Evolutionary conservation across 2,329 filamentous ascomycete species (phyloP).

Genomic region (Botryotinia narcissicola): DNA sequence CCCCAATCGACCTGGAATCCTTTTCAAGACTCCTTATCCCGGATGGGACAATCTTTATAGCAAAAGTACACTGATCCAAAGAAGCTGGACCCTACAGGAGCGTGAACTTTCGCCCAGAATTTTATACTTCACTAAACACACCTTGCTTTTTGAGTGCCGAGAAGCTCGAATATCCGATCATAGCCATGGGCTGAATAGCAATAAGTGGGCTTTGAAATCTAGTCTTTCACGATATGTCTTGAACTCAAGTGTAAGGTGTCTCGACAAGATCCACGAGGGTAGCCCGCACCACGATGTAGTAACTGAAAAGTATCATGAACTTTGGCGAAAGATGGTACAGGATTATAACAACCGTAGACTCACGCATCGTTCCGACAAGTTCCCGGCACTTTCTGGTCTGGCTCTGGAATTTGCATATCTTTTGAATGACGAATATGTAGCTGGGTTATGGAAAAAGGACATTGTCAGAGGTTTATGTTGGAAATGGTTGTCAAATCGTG

Average conservation of each 20-base stretch:
- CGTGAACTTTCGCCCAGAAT: slow-evolving; percentile 22
- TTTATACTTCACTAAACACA: slow-evolving; percentile 26
- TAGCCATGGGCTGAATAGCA: neutral
- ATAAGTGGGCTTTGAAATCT: slow-evolving; percentile 8
- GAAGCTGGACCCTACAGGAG: slow-evolving; percentile 30
- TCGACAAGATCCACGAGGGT: slow-evolving; percentile 15
- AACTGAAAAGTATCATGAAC: slow-evolving; percentile 5
- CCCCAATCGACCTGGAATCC: neutral
- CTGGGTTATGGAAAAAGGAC: slow-evolving; percentile 19
- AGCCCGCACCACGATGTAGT: neutral
- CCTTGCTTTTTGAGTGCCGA: slow-evolving; percentile 19
- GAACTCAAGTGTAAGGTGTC: slow-evolving; percentile 10
- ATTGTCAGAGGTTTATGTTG: slow-evolving; percentile 21
- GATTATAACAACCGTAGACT: slow-evolving; percentile 22
- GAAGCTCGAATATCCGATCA: slow-evolving; percentile 13
- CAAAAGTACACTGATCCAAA: slow-evolving; percentile 15
- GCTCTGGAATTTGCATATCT: slow-evolving; percentile 15
- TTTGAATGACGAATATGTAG: slow-evolving; percentile 20
- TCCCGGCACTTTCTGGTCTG: slow-evolving; percentile 22
- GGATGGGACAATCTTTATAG: slow-evolving; percentile 17
- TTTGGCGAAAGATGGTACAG: slow-evolving; percentile 20
- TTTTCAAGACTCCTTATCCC: neutral
- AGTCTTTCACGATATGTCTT: slow-evolving; percentile 1
- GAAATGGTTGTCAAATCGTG: slow-evolving; percentile 11
- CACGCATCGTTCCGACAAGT: slow-evolving; percentile 16